Percentiles rank a stretch among this genome's conserved stretches.
Conservation (phyloP, 2,329 filamentous ascomycete species). For the Shiraia bambusicola region DNA sequence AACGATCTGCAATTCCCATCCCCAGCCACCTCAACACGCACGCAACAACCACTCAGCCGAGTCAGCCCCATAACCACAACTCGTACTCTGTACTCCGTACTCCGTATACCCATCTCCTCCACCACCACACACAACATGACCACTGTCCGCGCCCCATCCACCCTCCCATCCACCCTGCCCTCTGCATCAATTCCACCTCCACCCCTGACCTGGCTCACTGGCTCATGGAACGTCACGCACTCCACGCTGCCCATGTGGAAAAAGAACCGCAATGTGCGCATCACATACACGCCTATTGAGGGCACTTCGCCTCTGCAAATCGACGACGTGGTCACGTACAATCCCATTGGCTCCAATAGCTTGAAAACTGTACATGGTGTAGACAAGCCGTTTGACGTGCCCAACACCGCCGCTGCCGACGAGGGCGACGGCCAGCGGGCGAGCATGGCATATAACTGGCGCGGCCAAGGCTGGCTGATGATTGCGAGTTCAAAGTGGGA, state of each 20-base stretch:
- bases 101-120: background rate
- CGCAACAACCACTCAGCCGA: too few relatives aligned
- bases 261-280: constrained; percentile 74
- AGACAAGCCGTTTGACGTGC: constrained; percentile 54
- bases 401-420: constrained; percentile 8
- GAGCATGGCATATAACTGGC: constrained; percentile 60
- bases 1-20: too few relatives aligned
- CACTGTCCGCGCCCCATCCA: constrained; percentile 32
- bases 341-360: constrained; percentile 54
- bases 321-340: constrained; percentile 74
- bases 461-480: constrained; percentile 72
- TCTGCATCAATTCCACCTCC: constrained; percentile 27
- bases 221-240: constrained; percentile 44
- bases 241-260: constrained; percentile 68
- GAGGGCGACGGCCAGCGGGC: constrained; percentile 49
- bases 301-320: constrained; percentile 45
- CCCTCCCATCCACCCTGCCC: constrained; percentile 16
- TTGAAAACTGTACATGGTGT: constrained; percentile 65
- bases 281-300: constrained; percentile 63
- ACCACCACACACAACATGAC: constrained; percentile 12
- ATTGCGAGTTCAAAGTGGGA: constrained; percentile 80
- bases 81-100: background rate
- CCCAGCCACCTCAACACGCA: too few relatives aligned
- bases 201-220: constrained; percentile 42
- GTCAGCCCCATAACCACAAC: background rate